Conservation (phyloP, 352 stramenopile genomes). For the Pythium grandisporangium region DNA sequence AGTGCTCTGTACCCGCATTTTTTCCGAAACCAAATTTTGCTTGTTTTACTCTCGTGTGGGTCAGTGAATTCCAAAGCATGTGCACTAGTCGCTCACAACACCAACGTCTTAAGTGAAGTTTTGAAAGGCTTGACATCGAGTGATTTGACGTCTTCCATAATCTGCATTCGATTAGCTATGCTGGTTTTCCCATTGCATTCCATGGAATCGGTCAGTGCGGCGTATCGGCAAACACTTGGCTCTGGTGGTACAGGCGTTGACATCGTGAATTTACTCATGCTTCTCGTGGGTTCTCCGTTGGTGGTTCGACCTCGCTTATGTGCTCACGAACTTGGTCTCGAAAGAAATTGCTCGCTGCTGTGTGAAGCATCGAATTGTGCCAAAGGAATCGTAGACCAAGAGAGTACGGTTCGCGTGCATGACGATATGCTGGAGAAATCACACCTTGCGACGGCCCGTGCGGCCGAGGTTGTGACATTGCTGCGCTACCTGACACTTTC, state of each 20-base stretch:
- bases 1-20: slow-evolving; percentile 38
- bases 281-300: slow-evolving; percentile 50
- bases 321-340: slow-evolving; percentile 70
- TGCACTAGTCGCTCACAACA: slow-evolving; percentile 44
- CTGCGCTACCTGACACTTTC: slow-evolving; percentile 72
- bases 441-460: slow-evolving; percentile 44
- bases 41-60: slow-evolving; percentile 62
- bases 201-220: slow-evolving; percentile 51
- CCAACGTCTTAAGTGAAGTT: slow-evolving; percentile 47
- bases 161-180: slow-evolving; percentile 81
- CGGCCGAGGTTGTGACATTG: slow-evolving; percentile 50
- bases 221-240: slow-evolving; percentile 5
- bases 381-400: slow-evolving; percentile 31
- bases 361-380: slow-evolving; percentile 60
- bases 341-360: slow-evolving; percentile 49
- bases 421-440: slow-evolving; percentile 31
- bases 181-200: slow-evolving; percentile 75
- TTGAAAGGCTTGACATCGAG: slow-evolving; percentile 48
- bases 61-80: slow-evolving; percentile 53
- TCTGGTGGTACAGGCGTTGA: slow-evolving; percentile 8
- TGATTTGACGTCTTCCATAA: slow-evolving; percentile 53
- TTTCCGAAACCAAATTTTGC: slow-evolving; percentile 71
- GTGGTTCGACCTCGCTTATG: slow-evolving; percentile 62
- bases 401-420: slow-evolving; percentile 14
- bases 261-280: slow-evolving; percentile 51